These are phyloP conservation scores for Tremellales sp. DNA, from an alignment of 1,284 basidiomycete genomes.

Conservation along the genomic window DNA sequence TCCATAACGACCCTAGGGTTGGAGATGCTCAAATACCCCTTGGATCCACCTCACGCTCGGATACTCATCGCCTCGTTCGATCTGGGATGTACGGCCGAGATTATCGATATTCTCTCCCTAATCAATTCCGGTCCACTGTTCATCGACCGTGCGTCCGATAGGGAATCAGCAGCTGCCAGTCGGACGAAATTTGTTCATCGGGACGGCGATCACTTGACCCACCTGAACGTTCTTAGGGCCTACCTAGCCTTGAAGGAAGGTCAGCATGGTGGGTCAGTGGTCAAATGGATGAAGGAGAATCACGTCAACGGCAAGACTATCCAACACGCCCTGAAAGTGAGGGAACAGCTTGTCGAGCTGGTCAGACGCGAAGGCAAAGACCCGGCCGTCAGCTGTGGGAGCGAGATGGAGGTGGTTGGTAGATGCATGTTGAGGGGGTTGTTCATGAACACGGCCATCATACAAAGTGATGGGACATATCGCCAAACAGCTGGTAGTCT, in stretches of 20 bases:
- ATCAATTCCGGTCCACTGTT: slow-evolving; percentile 68
- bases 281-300: slow-evolving; percentile 76
- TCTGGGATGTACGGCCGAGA: slow-evolving; percentile 64
- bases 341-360: slow-evolving; percentile 69
- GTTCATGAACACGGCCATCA: slow-evolving; percentile 73
- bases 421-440: slow-evolving; percentile 69
- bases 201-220: slow-evolving; percentile 86
- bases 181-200: slow-evolving; percentile 73
- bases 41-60: slow-evolving; percentile 76
- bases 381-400: slow-evolving; percentile 56
- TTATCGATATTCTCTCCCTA: slow-evolving; percentile 74
- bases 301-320: slow-evolving; percentile 82
- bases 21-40: slow-evolving; percentile 75
- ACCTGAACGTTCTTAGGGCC: slow-evolving; percentile 75
- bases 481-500: slow-evolving; percentile 73
- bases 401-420: slow-evolving; percentile 60
- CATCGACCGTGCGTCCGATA: slow-evolving; percentile 57
- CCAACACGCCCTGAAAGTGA: slow-evolving; percentile 75
- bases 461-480: slow-evolving; percentile 77
- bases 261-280: slow-evolving; percentile 42
- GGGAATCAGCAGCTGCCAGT: slow-evolving; percentile 65
- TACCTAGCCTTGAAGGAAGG: slow-evolving; percentile 60
- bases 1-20: slow-evolving; percentile 66
- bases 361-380: slow-evolving; percentile 63
- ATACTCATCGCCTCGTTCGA: slow-evolving; percentile 69